A percentile compares a stretch with the other conserved stretches of the same genome.
phyloP scores from a whole-genome alignment of 495 filamentous ascomycete genomes.

The Annulohypoxylon bovei region DNA sequence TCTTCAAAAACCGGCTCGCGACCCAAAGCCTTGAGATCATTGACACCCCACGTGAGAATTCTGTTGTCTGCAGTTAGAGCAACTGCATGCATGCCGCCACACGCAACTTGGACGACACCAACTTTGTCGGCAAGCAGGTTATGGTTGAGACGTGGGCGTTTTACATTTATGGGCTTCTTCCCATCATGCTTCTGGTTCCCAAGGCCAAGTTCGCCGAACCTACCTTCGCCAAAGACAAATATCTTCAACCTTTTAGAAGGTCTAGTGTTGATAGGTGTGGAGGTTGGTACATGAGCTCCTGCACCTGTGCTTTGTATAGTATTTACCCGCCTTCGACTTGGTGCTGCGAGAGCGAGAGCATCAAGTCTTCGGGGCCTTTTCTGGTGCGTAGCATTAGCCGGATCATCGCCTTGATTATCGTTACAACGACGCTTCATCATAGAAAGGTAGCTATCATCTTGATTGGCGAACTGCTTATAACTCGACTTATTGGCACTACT shows the following conservation, averaged over 20 bases:
- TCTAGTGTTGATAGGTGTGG: background rate
- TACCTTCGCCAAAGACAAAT: conserved; percentile 62
- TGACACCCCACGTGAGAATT: conserved; percentile 77
- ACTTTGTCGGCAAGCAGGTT: conserved; percentile 61
- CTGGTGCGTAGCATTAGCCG: background rate
- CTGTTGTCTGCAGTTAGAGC: conserved; percentile 71
- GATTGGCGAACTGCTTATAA: background rate
- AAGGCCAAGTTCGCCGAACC: conserved; percentile 61
- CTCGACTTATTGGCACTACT: background rate
- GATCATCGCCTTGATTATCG: background rate
- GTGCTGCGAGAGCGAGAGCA: background rate
- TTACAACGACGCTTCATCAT: background rate
- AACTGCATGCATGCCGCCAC: conserved; percentile 72
- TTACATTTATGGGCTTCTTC: conserved; percentile 60
- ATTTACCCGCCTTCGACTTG: background rate
- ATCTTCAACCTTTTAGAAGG: conserved; percentile 51
- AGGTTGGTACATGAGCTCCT: background rate
- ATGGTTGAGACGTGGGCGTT: conserved; percentile 59
- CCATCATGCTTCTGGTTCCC: conserved; percentile 48
- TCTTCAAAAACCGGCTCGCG: conserved; percentile 65
- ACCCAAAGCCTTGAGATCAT: conserved; percentile 73
- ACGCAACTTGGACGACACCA: conserved; percentile 69
- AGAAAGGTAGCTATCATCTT: background rate
- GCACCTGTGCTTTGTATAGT: background rate
- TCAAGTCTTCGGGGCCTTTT: background rate